phyloP scores from a whole-genome alignment of 352 stramenopile species.

The Globisporangium alternatum region DNA sequence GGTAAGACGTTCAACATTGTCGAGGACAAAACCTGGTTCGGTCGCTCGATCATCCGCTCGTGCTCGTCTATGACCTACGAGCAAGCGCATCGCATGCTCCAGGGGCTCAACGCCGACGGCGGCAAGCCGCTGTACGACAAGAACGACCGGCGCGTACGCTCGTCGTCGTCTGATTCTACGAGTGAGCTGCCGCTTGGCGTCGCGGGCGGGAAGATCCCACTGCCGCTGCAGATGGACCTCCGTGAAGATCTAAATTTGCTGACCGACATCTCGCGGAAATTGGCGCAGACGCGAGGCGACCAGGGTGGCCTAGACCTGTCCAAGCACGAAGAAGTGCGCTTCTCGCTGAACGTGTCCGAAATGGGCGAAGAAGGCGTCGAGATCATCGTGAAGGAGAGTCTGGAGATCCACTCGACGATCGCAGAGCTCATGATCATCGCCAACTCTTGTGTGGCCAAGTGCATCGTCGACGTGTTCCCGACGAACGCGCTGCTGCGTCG shows the following conservation, averaged over 20 bases:
- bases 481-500: slow-evolving; percentile 83
- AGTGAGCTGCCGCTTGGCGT: slow-evolving; percentile 35
- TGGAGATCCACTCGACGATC: slow-evolving; percentile 94
- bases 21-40: slow-evolving; percentile 65
- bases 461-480: slow-evolving; percentile 80
- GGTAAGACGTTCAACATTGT: slow-evolving; percentile 50
- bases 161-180: slow-evolving; percentile 7
- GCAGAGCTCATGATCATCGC: slow-evolving; percentile 94
- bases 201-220: slow-evolving; percentile 60
- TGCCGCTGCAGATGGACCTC: slow-evolving; percentile 49
- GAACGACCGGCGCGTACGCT: slow-evolving; percentile 11
- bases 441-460: slow-evolving; percentile 86
- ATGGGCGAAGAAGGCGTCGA: slow-evolving; percentile 71
- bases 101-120: slow-evolving; percentile 60
- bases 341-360: slow-evolving; percentile 75
- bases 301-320: slow-evolving; percentile 78
- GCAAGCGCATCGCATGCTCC: slow-evolving; percentile 74
- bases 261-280: slow-evolving; percentile 59
- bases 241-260: slow-evolving; percentile 56
- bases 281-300: slow-evolving; percentile 55
- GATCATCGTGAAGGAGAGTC: slow-evolving; percentile 87
- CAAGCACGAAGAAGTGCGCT: slow-evolving; percentile 81
- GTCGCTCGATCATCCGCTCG: slow-evolving; percentile 96
- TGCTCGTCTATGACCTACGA: slow-evolving; percentile 88
- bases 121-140: slow-evolving; percentile 26